Evolutionary conservation across 2,329 filamentous ascomycete genomes (phyloP), one percentile per base, ranked within the genome.

Genomic region (Penicillium rolfsii): DNA sequence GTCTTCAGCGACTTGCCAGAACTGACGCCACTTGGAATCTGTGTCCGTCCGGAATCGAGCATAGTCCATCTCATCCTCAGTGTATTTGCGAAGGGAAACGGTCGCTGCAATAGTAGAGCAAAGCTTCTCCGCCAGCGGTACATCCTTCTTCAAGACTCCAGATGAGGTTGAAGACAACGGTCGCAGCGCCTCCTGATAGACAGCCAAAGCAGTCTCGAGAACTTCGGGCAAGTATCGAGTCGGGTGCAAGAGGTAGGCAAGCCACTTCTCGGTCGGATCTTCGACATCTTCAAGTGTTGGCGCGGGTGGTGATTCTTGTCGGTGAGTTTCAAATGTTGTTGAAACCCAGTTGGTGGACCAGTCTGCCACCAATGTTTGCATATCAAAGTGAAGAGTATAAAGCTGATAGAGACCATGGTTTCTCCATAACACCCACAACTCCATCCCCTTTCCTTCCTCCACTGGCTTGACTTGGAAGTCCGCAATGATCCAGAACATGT

Each of bases 11-110:
- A 98, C 83, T 35, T 93, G 88, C 79, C 93, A 97, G 76, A 96
- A 96, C 54, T 91, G 87, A 64, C 90, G 87, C 95, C 95, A 99
- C 74, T 97, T 93, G 11, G 85, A 84, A 71, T 95, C 90, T 56
- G 89, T 88, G 35, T 91, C 88, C 36, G 83, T 80, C 59, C 90
- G 85, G 73, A 93, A 95, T 59, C 88, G 84, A 26, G 90, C 87
- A 67, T 91, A 91, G 70, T 96, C 90, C 76, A 91, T 86, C 30
- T 84, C 84, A 14, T 87, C 87, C 14, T 86, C 83, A 9, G 86
- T 79, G 33, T 80, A 82, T 57, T 86, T 87, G 48, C 85, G 84
- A 38, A 93, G 79, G 0, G 85, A 83, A 14, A 91, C 87, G 11
- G 89, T 90, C 6, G 87, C 85, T 16, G 88, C 86, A 38, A 97